phyloP scores from a whole-genome alignment of 495 filamentous ascomycete species.

The Cercophora newfieldiana region DNA sequence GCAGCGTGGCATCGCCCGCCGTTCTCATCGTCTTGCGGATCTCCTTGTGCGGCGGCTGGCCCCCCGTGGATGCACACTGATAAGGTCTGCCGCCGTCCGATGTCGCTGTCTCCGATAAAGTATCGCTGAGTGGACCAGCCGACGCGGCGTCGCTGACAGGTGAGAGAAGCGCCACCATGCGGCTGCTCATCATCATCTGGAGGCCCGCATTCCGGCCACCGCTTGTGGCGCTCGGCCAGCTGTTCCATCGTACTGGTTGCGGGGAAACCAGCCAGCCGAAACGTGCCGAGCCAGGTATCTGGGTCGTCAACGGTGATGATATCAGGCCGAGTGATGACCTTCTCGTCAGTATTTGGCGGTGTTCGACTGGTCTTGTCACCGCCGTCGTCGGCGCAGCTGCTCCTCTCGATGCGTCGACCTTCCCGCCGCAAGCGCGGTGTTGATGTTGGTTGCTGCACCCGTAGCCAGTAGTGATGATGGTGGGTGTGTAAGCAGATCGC shows the following conservation, averaged over 20 bases:
- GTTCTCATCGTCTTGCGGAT: constrained; percentile 35
- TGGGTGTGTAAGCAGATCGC: constrained; percentile 54
- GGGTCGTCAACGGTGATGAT: constrained; percentile 20
- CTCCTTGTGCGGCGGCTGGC: constrained; percentile 7
- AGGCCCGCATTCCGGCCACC: constrained; percentile 1
- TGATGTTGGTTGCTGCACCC: constrained; percentile 23
- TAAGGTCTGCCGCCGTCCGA: constrained; percentile 10
- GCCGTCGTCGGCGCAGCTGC: constrained; percentile 2
- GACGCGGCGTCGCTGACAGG: neutral
- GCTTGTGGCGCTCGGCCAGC: constrained; percentile 28
- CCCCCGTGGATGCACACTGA: neutral
- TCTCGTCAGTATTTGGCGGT: constrained; percentile 1
- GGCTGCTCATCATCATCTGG: constrained; percentile 11
- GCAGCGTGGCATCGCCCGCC: neutral
- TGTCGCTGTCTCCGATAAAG: constrained; percentile 24
- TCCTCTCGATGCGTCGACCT: constrained; percentile 8
- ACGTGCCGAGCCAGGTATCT: constrained; percentile 23
- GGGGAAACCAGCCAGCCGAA: constrained; percentile 34
- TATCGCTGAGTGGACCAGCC: constrained; percentile 31
- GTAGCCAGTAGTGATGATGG: constrained; percentile 59
- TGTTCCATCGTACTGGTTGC: constrained; percentile 34
- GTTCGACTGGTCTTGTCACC: neutral
- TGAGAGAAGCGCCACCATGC: constrained; percentile 10
- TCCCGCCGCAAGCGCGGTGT: constrained; percentile 24
- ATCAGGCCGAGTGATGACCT: constrained; percentile 4